Base-by-base conservation (phyloP, 192 early-diverging fungal genomes). In the Entomortierella beljakovae region DNA sequence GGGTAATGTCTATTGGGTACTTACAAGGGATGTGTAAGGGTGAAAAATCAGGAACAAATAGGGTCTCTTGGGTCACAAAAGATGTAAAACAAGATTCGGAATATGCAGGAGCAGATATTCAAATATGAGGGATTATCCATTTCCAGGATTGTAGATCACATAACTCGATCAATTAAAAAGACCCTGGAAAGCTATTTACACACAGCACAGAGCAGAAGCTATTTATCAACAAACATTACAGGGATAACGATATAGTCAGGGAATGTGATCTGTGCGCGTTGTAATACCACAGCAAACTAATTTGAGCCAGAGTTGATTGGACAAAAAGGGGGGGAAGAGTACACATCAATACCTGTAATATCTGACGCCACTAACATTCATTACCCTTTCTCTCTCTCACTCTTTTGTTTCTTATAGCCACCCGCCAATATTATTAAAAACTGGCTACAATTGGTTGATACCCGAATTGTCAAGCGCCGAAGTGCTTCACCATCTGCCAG, bases 371-470 rank as follows among this genome's bases (percentile, higher is more conserved):
- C 16, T 18, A 11, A 54, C 22, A 49, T 13, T 20, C 1, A 40
- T 16, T 28, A 40, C 16, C n/a, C 31, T 34, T 29, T 50, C 29
- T 57, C 13, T 52, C 42, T 37, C 42, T 20, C 50, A 20, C 20
- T 53, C 32, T 11, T 31, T 13, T 42, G 23, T 40, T 52, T 31
- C 3, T n/a, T 23, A 23, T 79, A 85, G 83, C 94, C 94, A 35
- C 94, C 92, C 31, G 57, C 79, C 13, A 77, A 73, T n/a, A 84
- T 94, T 33, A 88, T 94, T n/a, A 75, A 83, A 23, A 88, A 88
- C n/a, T 95, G 93, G 88, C 81, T 95, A 25, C 73, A 84, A 57
- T 81, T 95, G 32, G 89, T 94, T 26, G 84, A 92, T 33, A 60
- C 79, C 26, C 81, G 91, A 43, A 82, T 89, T 49, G 58, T 65